Evolutionary conservation across 345 rosid species (phyloP), one percentile per base, ranked within the genome.

Genomic region (Pseudoturritis turrita): DNA sequence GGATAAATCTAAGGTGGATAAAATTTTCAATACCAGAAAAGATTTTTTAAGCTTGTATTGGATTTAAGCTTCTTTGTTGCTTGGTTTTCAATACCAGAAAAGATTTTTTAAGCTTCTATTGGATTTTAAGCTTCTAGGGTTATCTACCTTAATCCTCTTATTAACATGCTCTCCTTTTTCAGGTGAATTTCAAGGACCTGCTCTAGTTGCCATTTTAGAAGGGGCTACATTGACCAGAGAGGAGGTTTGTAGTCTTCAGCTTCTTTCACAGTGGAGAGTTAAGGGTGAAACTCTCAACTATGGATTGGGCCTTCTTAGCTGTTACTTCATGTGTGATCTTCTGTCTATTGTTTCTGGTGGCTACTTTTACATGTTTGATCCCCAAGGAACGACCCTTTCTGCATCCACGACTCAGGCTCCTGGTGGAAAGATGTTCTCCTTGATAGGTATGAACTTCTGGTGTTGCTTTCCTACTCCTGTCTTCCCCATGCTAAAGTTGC

Each of bases 111-210:
- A 68, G 49, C 19, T 60, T 66, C 9, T 65, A 37, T 14, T 11
- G 44, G 52, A 47, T 49, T 11, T 43, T n/a, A 14, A 4, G 9
- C 33, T 63, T 56, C 31, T 50, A 33, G 61, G 57, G 33, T 43
- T 25, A 17, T 68, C 29, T 68, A 61, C 23, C 43, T 53, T 52
- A 51, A 23, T 59, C 41, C 33, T 33, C 28, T 59, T 68, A 43
- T 68, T 36, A 36, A 61, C 26, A 4, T 2, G 17, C 52, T 68
- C 47, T 19, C 33, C 19, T n/a, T 43, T 52, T 74, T 43, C 85
- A 93, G 98, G 91, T 80, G 92, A 90, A 77, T 93, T 86, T 79
- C 98, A 93, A 81, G 98, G 98, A 35, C 96, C 98, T 70, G 98
- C 93, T 73, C 52, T 93, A 59, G 82, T 93, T 54, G 98, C 88